Base-by-base conservation (phyloP, 192 early-diverging fungal species). In the Linnemannia schmuckeri region DNA sequence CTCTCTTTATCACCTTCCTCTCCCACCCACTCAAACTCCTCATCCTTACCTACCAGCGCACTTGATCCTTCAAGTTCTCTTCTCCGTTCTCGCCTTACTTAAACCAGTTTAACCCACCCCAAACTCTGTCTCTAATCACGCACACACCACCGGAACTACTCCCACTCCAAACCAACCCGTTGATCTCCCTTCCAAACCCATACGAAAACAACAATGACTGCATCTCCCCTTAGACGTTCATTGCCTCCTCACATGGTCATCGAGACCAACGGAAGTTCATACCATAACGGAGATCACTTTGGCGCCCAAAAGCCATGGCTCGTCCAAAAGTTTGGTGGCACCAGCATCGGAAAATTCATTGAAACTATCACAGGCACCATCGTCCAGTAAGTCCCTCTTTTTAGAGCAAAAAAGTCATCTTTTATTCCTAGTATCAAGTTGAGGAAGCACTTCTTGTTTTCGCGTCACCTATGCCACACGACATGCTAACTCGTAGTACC, bases 281-380 rank as follows among this genome's bases (percentile, higher is more conserved):
- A 79, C 52, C 47, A n/a, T 1, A 72, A 79, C 69, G 52, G 78
- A 8, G 30, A 75, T 40, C 22, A 35, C 40, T 75, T 52, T 54
- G 80, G 69, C 46, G 27, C 41, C 22, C 75, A 77, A 9, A 83
- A 83, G 66, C 95, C 94, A 54, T 94, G 93, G 89, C 80, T 95
- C 76, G 95, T 95, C 49, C 94, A 95, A 85, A 99, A 99, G 92
- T 99, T 97, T 93, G 98, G 98, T 77, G 98, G 98, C 40, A 99
- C 98, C 44, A 96, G 94, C 77, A 96, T 99, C 44, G 98, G 98
- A 75, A 97, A 95, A 85, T 95, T 94, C 82, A 77, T 95, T 18
- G 92, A 95, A 40, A 93, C 89, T 72, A 95, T 96, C 72, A 91
- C 93, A 71, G 91, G 91, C 79, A 91, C 89, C 79, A 97, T 99